Evolutionary conservation across 2,329 filamentous ascomycete species (phyloP).

Genomic region (Pseudogymnoascus sp.): DNA sequence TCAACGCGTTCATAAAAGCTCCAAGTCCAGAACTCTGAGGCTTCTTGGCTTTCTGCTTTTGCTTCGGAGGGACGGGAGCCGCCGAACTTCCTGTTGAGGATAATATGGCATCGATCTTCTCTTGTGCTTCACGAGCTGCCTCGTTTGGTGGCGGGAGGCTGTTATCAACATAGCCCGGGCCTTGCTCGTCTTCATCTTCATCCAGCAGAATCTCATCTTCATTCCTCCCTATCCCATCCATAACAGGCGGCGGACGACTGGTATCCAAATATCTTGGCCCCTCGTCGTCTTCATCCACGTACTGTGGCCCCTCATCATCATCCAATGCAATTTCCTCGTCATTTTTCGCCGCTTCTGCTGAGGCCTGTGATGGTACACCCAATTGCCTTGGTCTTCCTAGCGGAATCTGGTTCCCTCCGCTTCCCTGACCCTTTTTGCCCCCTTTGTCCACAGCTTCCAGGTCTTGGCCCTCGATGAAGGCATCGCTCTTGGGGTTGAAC

Average conservation of each 20-base stretch:
- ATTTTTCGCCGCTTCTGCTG: constrained; percentile 9
- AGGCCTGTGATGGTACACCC: constrained; percentile 11
- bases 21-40: not conserved
- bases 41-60: not conserved
- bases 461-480: constrained; percentile 34
- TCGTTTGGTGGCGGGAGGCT: constrained; percentile 10
- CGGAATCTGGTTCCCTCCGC: constrained; percentile 25
- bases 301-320: constrained; percentile 12
- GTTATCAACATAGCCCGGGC: constrained; percentile 9
- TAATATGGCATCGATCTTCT: constrained; percentile 23
- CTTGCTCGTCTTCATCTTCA: constrained; percentile 28
- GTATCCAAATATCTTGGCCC: constrained; percentile 21
- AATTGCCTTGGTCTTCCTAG: constrained; percentile 23
- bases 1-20: constrained; percentile 1
- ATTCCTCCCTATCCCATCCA: constrained; percentile 24
- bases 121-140: constrained; percentile 20
- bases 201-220: constrained; percentile 38
- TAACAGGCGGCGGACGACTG: constrained; percentile 22
- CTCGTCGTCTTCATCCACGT: constrained; percentile 11
- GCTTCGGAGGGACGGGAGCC: not conserved
- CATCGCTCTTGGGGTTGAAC: constrained; percentile 49
- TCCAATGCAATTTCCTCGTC: constrained; percentile 21
- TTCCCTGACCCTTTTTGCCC: constrained; percentile 26
- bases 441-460: constrained; percentile 24
- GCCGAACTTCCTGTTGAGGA: not conserved